These are phyloP conservation scores for Leccinum longicurvipes DNA, from an alignment of 768 basidiomycete genomes.

Conservation along the genomic window DNA sequence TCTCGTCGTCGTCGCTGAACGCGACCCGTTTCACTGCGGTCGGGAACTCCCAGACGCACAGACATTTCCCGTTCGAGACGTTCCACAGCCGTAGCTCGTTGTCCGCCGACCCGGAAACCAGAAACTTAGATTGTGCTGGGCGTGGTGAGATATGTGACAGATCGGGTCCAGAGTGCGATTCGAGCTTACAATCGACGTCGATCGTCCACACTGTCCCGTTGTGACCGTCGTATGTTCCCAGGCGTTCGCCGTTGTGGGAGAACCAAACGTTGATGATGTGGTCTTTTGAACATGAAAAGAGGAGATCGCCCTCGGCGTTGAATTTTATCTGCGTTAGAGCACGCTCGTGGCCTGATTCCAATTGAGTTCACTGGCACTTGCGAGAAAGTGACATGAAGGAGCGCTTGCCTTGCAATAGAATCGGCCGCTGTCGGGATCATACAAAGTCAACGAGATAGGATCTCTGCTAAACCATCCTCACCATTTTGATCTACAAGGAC, in stretches of 20 bases:
- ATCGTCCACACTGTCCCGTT: constrained; percentile 98
- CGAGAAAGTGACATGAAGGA: constrained; percentile 1
- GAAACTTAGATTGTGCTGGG: constrained; percentile 75
- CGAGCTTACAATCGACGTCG: constrained; percentile 84
- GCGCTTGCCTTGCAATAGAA: constrained; percentile 60
- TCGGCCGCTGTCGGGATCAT: constrained; percentile 52
- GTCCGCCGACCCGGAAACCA: constrained; percentile 92
- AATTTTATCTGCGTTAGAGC: constrained; percentile 97
- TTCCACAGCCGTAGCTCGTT: constrained; percentile 91
- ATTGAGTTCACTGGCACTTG: constrained; percentile 8
- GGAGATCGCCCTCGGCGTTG: constrained; percentile 92
- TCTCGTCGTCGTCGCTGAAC: constrained; percentile 82
- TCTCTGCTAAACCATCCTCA: background rate
- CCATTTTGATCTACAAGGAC: constrained; percentile 13
- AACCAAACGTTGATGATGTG: constrained; percentile 95
- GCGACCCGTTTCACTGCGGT: constrained; percentile 96
- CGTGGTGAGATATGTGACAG: too few relatives aligned
- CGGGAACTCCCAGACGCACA: constrained; percentile 96
- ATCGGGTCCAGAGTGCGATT: background rate
- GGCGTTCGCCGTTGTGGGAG: constrained; percentile 93
- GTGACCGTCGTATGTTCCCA: constrained; percentile 95
- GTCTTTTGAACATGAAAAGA: constrained; percentile 97
- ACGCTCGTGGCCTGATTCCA: constrained; percentile 82
- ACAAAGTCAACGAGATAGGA: background rate
- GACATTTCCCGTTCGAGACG: constrained; percentile 84